Evolutionary conservation across 2,329 filamentous ascomycete species (phyloP).

Genomic region (Pyricularia sp.): DNA sequence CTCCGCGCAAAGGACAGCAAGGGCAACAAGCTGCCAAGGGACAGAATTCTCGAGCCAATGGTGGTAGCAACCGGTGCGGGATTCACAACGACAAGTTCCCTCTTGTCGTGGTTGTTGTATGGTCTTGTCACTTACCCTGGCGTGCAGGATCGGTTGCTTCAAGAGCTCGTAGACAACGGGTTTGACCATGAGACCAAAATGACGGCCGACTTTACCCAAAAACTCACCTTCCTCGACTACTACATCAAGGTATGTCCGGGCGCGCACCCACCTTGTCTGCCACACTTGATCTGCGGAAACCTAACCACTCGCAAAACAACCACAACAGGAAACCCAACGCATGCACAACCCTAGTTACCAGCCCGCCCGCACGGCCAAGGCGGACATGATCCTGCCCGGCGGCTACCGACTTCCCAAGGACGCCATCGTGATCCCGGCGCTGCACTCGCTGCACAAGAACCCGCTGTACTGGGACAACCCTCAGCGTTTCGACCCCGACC

Average conservation of each 20-base stretch:
- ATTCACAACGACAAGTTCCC: slow-evolving; percentile 49
- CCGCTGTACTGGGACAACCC: slow-evolving; percentile 48
- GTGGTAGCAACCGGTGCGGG: slow-evolving; percentile 47
- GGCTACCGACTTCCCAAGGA: slow-evolving; percentile 46
- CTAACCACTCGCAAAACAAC: neutral
- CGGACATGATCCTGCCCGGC: slow-evolving; percentile 47
- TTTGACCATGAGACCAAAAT: slow-evolving; percentile 32
- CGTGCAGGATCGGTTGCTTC: slow-evolving; percentile 45
- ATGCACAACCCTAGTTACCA: slow-evolving; percentile 53
- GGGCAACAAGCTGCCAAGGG: slow-evolving; percentile 41
- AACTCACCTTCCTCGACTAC: slow-evolving; percentile 42
- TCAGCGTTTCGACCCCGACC: slow-evolving; percentile 45
- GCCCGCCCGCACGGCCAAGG: slow-evolving; percentile 45
- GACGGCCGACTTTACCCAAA: slow-evolving; percentile 35
- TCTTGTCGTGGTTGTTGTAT: slow-evolving; percentile 50
- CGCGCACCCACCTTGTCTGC: too few relatives aligned
- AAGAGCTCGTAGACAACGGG: slow-evolving; percentile 44
- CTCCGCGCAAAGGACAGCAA: slow-evolving; percentile 42
- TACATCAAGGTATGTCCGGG: slow-evolving; percentile 39
- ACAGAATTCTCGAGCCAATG: slow-evolving; percentile 27
- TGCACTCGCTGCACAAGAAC: slow-evolving; percentile 45
- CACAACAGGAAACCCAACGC: slow-evolving; percentile 39
- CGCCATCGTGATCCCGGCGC: slow-evolving; percentile 40
- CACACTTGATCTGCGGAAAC: too few relatives aligned
- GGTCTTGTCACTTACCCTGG: slow-evolving; percentile 41